Percentiles rank a stretch among this genome's conserved stretches.
These are phyloP conservation scores for Magnolia officinalis DNA, from an alignment of 164 flowering plant genomes.

Conservation along the genomic window DNA sequence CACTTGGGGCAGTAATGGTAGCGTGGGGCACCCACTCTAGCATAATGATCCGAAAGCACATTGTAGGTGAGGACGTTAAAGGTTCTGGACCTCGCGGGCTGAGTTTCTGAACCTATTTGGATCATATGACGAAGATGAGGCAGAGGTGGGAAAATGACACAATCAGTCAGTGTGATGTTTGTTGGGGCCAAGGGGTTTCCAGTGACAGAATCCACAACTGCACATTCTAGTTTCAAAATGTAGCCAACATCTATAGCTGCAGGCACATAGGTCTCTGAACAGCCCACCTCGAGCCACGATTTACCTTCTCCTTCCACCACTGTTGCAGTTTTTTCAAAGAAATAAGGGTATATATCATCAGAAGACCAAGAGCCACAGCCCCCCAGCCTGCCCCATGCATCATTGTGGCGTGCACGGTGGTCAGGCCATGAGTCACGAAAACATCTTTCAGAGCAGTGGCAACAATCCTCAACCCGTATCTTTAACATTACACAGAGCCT, in stretches of 20 bases:
- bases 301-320: slow-evolving; percentile 17
- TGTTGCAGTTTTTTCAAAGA: neutral
- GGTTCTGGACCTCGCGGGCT: slow-evolving; percentile 4
- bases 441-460: slow-evolving; percentile 31
- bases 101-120: slow-evolving; percentile 11
- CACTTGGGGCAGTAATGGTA: slow-evolving; percentile 37
- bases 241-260: slow-evolving; percentile 31
- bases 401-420: slow-evolving; percentile 20
- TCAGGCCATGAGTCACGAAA: slow-evolving; percentile 29
- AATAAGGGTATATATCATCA: slow-evolving; percentile 2
- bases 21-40: neutral
- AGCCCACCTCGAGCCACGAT: slow-evolving; percentile 28
- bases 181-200: slow-evolving; percentile 10
- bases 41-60: slow-evolving; percentile 34
- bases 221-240: slow-evolving; percentile 32
- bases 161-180: slow-evolving; percentile 19
- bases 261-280: slow-evolving; percentile 34
- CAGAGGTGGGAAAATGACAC: slow-evolving; percentile 30
- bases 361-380: slow-evolving; percentile 16
- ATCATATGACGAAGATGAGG: slow-evolving; percentile 32
- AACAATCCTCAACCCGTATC: slow-evolving; percentile 21
- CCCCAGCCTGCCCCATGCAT: slow-evolving; percentile 11
- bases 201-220: slow-evolving; percentile 16
- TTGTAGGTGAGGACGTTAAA: slow-evolving; percentile 51
- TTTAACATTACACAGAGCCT: slow-evolving; percentile 16